Conservation (phyloP, 345 rosid species). For the Rhodomyrtus tomentosa region DNA sequence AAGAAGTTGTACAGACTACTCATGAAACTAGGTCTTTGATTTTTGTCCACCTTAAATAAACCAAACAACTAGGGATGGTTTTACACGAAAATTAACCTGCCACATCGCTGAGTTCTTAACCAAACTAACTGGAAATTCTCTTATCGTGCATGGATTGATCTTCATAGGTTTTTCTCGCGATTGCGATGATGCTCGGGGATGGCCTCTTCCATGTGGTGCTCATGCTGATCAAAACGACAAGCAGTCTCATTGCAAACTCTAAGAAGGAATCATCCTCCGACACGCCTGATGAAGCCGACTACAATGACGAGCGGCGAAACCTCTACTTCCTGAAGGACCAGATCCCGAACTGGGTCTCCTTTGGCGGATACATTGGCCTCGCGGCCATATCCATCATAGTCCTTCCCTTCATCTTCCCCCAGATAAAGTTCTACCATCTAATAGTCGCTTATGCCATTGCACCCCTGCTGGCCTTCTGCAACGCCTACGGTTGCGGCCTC, state of each 20-base stretch:
- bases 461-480: constrained; percentile 77
- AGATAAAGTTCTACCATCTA: constrained; percentile 66
- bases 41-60: not conserved
- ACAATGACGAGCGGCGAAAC: constrained; percentile 34
- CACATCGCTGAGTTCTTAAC: not conserved
- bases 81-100: not conserved
- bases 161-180: constrained; percentile 51
- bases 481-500: constrained; percentile 83
- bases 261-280: not conserved
- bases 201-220: constrained; percentile 57
- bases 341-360: constrained; percentile 53
- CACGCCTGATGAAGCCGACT: not conserved
- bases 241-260: constrained; percentile 14
- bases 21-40: not conserved
- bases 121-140: not conserved
- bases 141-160: not conserved
- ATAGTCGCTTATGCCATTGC: constrained; percentile 57
- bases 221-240: constrained; percentile 40
- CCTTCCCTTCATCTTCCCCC: constrained; percentile 65
- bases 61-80: not conserved
- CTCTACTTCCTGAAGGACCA: constrained; percentile 66
- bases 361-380: constrained; percentile 38
- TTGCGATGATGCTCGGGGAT: constrained; percentile 89
- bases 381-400: constrained; percentile 35
- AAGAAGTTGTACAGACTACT: not conserved